Base-by-base conservation (phyloP, 2,329 filamentous ascomycete genomes). In the Aspergillus glaucus region DNA sequence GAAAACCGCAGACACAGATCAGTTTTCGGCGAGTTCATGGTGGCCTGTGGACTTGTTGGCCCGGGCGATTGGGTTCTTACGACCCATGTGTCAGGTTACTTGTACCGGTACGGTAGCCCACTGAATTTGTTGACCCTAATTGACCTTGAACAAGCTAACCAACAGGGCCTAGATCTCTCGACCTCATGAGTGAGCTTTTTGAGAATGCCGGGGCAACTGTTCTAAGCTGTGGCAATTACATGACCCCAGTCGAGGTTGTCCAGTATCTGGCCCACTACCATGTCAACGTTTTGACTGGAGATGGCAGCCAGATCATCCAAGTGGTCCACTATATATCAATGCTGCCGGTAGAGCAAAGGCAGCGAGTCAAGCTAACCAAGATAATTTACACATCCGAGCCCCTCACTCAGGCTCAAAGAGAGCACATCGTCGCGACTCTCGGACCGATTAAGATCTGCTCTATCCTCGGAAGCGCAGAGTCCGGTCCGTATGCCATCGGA, bases 341-440 rank as follows among this genome's bases (percentile, higher is more conserved):
- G 0, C 51, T 73, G 0, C 36, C 60, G 0, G 49, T 51, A 4
- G 54, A 57, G 1, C 30, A 56, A 0, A 47, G 49, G 4, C 10
- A 41, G 1, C 6, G 12, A 1, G 56, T 75, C 34, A 60, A 53
- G 1, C 37, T 76, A 0, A 47, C 62, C 10, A 76, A 75, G 51
- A 58, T 75, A 0, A 62, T 76, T 3, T 76, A 76, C 48, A 75
- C 74, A 0, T 76, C 73, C 0, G 73, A 77, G 28, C 53, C 62
- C 0, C 54, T 77, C 19, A 70, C 64, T 0, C 5, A 42, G 0
- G 45, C 61, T 0, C 72, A 76, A 32, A 60, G 61, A 19, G 49
- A 44, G 0, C 64, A 66, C 10, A 62, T 76, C 1, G 32, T 32
- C 3, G 47, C 55, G 0, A 58, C 68, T 0, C 49, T 76, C 0